Percentiles rank a stretch among this genome's conserved stretches.
Evolutionary conservation across 441 rosid genomes (phyloP).

Genomic region (Pelargonium myrrhifolium): DNA sequence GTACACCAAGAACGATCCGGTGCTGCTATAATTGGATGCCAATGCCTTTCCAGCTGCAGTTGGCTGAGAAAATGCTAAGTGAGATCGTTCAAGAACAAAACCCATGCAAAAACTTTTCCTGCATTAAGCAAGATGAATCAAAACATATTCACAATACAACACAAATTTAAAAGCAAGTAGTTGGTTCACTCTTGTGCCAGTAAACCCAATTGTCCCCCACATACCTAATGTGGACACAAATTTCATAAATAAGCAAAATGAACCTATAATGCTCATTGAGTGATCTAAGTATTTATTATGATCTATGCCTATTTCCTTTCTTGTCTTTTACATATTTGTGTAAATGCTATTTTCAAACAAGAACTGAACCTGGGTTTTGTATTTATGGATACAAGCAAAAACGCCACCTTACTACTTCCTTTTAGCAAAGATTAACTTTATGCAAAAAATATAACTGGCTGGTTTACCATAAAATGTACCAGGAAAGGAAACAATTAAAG

Average conservation of each 20-base stretch:
- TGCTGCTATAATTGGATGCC: slow-evolving; percentile 46
- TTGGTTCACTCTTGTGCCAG: neutral
- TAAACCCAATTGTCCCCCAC: neutral
- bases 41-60: slow-evolving; percentile 59
- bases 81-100: slow-evolving; percentile 33
- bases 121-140: slow-evolving; percentile 19
- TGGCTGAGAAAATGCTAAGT: slow-evolving; percentile 74
- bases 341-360: neutral
- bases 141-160: neutral
- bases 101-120: slow-evolving; percentile 60
- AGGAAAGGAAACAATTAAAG: neutral
- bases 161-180: neutral
- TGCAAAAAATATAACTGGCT: neutral
- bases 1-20: slow-evolving; percentile 30
- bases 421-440: too few relatives aligned
- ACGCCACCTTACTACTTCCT: too few relatives aligned
- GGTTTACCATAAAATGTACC: neutral
- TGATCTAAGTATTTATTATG: neutral
- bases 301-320: neutral
- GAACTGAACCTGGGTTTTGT: too few relatives aligned
- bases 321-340: neutral
- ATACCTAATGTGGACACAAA: neutral
- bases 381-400: too few relatives aligned
- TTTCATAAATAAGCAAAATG: neutral
- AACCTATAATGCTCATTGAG: neutral